Conservation (phyloP, 495 filamentous ascomycete genomes). For the Aspergillus asperescens region DNA sequence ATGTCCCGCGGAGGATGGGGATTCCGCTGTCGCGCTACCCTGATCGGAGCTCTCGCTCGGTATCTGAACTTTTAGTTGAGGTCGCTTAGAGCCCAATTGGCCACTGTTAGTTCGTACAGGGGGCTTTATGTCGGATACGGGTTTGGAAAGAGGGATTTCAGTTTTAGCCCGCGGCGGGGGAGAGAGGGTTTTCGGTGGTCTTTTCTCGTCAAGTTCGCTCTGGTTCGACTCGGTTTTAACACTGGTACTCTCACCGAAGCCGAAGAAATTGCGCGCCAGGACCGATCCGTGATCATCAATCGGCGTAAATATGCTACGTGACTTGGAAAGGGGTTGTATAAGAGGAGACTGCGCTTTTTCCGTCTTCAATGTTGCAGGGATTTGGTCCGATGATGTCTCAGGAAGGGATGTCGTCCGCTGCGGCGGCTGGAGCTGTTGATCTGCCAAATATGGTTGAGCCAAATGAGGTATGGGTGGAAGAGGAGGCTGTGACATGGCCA, state of each 20-base stretch:
- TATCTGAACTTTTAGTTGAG: conserved; percentile 87
- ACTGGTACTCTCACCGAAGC: conserved; percentile 31
- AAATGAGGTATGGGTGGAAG: conserved; percentile 58
- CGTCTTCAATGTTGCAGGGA: conserved; percentile 31
- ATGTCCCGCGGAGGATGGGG: conserved; percentile 65
- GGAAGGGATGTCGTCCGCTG: conserved; percentile 37
- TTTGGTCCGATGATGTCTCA: conserved; percentile 39
- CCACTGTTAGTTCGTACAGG: conserved; percentile 70
- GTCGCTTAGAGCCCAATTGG: conserved; percentile 59
- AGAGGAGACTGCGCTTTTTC: conserved; percentile 48
- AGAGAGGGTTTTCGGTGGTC: conserved; percentile 32
- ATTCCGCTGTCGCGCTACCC: conserved; percentile 70
- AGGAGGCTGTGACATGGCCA: conserved; percentile 33
- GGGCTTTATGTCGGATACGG: conserved; percentile 59
- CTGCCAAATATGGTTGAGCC: conserved; percentile 62
- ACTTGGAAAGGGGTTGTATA: conserved; percentile 72
- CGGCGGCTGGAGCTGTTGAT: conserved; percentile 47
- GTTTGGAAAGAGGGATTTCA: conserved; percentile 40
- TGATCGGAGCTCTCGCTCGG: conserved; percentile 81
- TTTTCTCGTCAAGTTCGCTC: conserved; percentile 42
- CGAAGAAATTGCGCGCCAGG: conserved; percentile 75
- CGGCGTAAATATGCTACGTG: conserved; percentile 92
- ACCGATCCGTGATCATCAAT: conserved; percentile 91
- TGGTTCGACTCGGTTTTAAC: conserved; percentile 41
- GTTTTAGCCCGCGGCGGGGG: conserved; percentile 48